Evolutionary conservation across 148 eudicot genomes (phyloP).

Genomic region (Rhododendron molle): DNA sequence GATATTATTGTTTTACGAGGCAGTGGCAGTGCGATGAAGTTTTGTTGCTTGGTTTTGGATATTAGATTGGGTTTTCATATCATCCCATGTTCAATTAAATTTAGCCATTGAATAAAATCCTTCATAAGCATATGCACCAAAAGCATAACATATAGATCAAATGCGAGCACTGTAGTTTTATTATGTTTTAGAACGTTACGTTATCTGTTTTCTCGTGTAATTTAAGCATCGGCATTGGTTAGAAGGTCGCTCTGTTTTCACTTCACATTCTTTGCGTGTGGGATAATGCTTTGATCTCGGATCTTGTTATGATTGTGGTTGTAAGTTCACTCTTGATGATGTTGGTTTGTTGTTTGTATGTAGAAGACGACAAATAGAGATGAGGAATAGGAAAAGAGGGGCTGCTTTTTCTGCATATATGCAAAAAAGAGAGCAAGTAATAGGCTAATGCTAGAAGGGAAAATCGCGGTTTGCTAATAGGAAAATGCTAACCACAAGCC

Average conservation of each 20-base stretch:
- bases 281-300: neutral
- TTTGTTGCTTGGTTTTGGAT: neutral
- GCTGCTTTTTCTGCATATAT: neutral
- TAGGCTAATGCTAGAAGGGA: neutral
- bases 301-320: neutral
- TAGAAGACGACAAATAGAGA: neutral
- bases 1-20: neutral
- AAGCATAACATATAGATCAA: neutral
- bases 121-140: neutral
- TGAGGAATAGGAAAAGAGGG: neutral
- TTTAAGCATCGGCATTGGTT: neutral
- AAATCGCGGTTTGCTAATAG: neutral
- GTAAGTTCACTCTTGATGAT: neutral
- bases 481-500: neutral
- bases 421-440: neutral
- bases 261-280: neutral
- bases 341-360: neutral
- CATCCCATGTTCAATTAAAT: neutral
- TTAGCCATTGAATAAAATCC: constrained; percentile 2
- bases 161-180: neutral
- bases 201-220: neutral
- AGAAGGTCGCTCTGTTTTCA: neutral
- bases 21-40: neutral
- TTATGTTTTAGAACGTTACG: neutral
- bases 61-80: neutral